Base-by-base conservation (phyloP, 2,329 filamentous ascomycete species). In the Orbilia oligospora region DNA sequence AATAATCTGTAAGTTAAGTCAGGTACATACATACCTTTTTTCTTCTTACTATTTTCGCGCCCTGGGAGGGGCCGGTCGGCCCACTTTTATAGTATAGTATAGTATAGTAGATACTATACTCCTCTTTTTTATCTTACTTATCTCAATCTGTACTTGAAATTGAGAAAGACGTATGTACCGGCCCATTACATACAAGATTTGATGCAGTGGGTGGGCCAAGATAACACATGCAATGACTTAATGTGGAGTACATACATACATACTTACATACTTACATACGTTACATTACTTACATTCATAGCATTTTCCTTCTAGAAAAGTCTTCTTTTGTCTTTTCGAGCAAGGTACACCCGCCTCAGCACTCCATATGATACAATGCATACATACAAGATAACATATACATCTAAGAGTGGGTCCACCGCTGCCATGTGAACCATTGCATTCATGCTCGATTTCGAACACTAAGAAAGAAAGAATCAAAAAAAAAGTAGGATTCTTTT, bases 101-200 rank as follows among this genome's bases (percentile, higher is more conserved):
- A 3, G 27, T 30, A 30, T 30, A n/a, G n/a, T n/a, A n/a, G n/a
- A n/a, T n/a, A n/a, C n/a, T n/a, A n/a, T n/a, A n/a, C n/a, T n/a
- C n/a, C n/a, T n/a, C 8, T 16, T 18, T 30, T 22, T 24, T 44
- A 44, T 61, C 53, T 70, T 36, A 78, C 75, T 71, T 64, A 46
- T 63, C 68, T 58, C 36, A 72, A 78, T 72, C 51, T 64, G 75
- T 72, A 72, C 64, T 51, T 20, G 68, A 78, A 78, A 72, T 46
- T 72, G 75, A 78, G 75, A 78, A 51, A 58, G 5, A 46, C n/a
- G 44, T 20, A 46, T 18, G 44, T 20, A 41, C 38, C 14, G 16
- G 38, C 6, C 27, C 27, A 41, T 41, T 41, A 41, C 12, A 41
- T n/a, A 30, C 20, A 27, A 27, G 22, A 51, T 27, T 51, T 51